Percentiles rank a stretch among this genome's conserved stretches.
Conservation (phyloP, 2,329 filamentous ascomycete species). For the Aspergillus jensenii region DNA sequence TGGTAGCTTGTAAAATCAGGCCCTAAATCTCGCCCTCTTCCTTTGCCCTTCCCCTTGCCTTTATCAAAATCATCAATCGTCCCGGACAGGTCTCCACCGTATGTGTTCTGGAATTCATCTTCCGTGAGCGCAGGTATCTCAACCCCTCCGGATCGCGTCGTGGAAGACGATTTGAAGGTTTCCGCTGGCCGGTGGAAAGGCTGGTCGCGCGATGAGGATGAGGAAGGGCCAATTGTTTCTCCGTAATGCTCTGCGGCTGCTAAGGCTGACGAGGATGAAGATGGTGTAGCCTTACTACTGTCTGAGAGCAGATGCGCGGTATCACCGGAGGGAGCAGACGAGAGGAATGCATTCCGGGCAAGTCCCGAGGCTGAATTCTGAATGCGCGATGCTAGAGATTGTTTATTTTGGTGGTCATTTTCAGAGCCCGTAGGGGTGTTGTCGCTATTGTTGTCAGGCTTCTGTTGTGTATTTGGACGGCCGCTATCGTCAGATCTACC, state of each 20-base stretch:
- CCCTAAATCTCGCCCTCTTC: neutral
- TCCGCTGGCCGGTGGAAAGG: slow-evolving; percentile 7
- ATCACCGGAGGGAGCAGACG: slow-evolving; percentile 21
- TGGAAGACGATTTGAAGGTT: slow-evolving; percentile 24
- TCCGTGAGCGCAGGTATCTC: slow-evolving; percentile 18
- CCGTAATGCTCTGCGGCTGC: slow-evolving; percentile 19
- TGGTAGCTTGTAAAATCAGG: neutral
- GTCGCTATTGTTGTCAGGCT: slow-evolving; percentile 7
- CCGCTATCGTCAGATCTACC: slow-evolving; percentile 18
- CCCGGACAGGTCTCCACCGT: slow-evolving; percentile 5
- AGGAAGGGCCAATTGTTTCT: slow-evolving; percentile 7
- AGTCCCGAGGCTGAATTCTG: slow-evolving; percentile 38
- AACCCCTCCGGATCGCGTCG: slow-evolving; percentile 16
- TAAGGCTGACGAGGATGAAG: slow-evolving; percentile 18
- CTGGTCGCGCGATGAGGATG: slow-evolving; percentile 11
- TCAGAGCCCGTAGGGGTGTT: neutral
- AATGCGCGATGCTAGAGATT: slow-evolving; percentile 28
- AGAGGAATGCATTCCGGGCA: slow-evolving; percentile 31
- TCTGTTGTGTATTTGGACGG: slow-evolving; percentile 9
- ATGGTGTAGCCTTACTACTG: slow-evolving; percentile 23
- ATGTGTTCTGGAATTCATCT: slow-evolving; percentile 24
- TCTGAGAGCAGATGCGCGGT: slow-evolving; percentile 21
- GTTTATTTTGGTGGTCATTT: slow-evolving; percentile 14
- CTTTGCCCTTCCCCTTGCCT: slow-evolving; percentile 19
- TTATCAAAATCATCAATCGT: neutral